Evolutionary conservation across 179 eudicot genomes (phyloP).

Genomic region (Amaranthus tricolor): DNA sequence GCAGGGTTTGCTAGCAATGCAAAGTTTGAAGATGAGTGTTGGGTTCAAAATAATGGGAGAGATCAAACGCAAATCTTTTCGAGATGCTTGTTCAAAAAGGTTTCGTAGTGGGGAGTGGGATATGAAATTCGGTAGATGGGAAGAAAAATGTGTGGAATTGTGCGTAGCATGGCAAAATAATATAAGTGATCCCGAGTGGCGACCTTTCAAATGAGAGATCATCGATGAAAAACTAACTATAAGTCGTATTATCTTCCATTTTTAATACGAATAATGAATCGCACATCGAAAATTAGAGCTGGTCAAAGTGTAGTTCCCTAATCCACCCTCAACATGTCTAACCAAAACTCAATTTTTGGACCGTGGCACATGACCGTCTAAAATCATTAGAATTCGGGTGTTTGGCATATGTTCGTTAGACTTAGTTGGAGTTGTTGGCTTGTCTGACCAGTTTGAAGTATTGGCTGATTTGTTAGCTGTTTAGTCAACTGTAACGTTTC

Average conservation of each 20-base stretch:
- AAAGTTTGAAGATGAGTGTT: conserved; percentile 9
- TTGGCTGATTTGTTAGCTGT: too few species aligned
- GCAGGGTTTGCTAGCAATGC: conserved; percentile 23
- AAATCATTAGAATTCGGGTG: too few species aligned
- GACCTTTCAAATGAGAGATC: conserved; percentile 28
- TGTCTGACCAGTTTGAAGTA: too few species aligned
- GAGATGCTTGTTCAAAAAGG: conserved; percentile 29
- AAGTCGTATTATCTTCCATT: conserved; percentile 8
- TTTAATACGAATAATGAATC: background rate
- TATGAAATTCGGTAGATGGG: conserved; percentile 21
- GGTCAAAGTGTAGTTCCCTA: too few species aligned
- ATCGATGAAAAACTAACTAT: conserved; percentile 28
- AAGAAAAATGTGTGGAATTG: conserved; percentile 20
- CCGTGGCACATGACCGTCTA: too few species aligned
- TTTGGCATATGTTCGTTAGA: too few species aligned
- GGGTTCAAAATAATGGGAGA: conserved; percentile 37
- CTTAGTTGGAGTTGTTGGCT: too few species aligned
- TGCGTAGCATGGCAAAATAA: conserved; percentile 28
- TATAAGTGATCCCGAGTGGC: conserved; percentile 33
- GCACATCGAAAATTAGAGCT: background rate
- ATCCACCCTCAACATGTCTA: too few species aligned
- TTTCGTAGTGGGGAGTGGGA: conserved; percentile 29
- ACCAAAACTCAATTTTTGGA: too few species aligned
- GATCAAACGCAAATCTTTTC: conserved; percentile 22
- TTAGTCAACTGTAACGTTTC: too few species aligned